These are phyloP conservation scores for Blastomyces gilchristii DNA, from an alignment of 2,329 filamentous ascomycete genomes.

Conservation along the genomic window DNA sequence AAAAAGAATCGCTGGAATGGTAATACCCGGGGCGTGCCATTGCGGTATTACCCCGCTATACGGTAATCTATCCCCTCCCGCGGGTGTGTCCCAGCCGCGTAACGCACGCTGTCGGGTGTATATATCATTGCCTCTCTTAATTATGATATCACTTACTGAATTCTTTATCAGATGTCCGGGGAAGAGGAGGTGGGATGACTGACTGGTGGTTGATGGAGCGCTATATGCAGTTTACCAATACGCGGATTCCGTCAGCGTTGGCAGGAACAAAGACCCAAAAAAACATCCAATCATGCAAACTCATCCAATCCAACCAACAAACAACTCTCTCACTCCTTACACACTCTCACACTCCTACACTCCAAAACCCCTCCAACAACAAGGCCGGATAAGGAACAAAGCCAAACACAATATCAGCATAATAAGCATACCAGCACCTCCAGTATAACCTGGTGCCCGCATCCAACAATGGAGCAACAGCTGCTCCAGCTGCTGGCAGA, in stretches of 20 bases:
- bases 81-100: not conserved
- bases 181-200: too few relatives aligned
- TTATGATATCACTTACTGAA: too few relatives aligned
- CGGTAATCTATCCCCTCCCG: not conserved
- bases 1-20: too few relatives aligned
- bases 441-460: not conserved
- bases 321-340: too few relatives aligned
- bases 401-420: too few relatives aligned
- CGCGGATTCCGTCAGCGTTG: too few relatives aligned
- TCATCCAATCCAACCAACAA: not conserved
- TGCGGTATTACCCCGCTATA: not conserved
- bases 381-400: not conserved
- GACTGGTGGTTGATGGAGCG: too few relatives aligned
- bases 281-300: not conserved
- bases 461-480: slow-evolving; percentile 70
- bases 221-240: not conserved
- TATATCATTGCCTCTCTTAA: too few relatives aligned
- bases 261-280: not conserved
- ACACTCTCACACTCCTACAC: not conserved
- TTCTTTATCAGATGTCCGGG: too few relatives aligned
- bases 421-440: not conserved
- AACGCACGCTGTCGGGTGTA: not conserved
- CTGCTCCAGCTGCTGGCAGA: slow-evolving; percentile 78
- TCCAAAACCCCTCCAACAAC: not conserved
- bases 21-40: too few relatives aligned